Evolutionary conservation across 208 protist genomes (phyloP).

Genomic region (Porcisia deanei): DNA sequence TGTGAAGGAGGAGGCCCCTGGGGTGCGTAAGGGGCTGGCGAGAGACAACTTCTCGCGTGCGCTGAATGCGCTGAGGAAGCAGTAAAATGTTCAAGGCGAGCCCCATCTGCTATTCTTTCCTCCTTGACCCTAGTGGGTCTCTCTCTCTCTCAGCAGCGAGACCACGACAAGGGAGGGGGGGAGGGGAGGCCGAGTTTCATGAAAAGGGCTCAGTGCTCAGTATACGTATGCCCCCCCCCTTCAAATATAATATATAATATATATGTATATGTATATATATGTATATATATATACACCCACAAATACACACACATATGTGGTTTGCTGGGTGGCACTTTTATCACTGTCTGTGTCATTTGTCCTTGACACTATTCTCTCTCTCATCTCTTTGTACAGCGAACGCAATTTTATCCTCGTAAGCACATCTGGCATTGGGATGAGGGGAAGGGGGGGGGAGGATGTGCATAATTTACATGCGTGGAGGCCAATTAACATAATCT

Average conservation of each 20-base stretch:
- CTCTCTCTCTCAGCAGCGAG: too few relatives aligned
- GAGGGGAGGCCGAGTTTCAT: neutral
- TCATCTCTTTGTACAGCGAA: too few relatives aligned
- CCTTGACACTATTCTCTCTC: neutral
- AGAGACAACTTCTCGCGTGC: slow-evolving; percentile 2
- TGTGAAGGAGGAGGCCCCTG: slow-evolving; percentile 7
- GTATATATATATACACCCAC: neutral
- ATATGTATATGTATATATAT: neutral
- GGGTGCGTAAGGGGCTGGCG: neutral
- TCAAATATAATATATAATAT: neutral
- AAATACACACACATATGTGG: neutral
- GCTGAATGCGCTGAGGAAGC: neutral
- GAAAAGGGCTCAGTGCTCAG: neutral
- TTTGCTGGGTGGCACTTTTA: neutral
- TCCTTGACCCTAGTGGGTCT: neutral
- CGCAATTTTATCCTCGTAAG: too few relatives aligned
- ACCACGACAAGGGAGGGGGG: neutral
- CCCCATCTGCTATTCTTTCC: neutral
- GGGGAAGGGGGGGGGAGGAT: too few relatives aligned
- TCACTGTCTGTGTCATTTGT: neutral
- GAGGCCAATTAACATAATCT: neutral
- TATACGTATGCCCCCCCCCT: neutral
- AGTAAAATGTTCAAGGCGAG: neutral
- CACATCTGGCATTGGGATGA: too few relatives aligned
- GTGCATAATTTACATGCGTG: neutral